Percentiles rank a stretch among this genome's conserved stretches.
Evolutionary conservation across 306 rosid genomes (phyloP).

Genomic region (Vigna trinervia): DNA sequence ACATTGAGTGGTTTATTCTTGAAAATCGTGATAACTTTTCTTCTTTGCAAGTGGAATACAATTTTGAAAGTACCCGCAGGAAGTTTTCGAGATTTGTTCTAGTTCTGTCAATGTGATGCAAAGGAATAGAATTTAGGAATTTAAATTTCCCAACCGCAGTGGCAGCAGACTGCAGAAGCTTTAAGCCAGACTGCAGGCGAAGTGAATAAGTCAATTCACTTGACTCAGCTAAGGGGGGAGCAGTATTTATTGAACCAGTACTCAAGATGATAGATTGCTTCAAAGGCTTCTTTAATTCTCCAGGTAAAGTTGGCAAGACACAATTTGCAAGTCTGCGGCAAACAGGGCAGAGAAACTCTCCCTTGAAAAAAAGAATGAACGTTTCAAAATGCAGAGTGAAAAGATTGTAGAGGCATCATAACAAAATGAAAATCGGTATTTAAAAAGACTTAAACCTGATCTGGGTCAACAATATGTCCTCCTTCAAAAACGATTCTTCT

Average conservation of each 20-base stretch:
- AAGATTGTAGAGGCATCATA: conserved; percentile 21
- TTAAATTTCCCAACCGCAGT: conserved; percentile 61
- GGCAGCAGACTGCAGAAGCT: conserved; percentile 76
- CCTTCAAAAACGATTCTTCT: conserved; percentile 98
- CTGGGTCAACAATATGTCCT: conserved; percentile 96
- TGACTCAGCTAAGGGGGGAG: conserved; percentile 44
- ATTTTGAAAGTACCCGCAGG: conserved; percentile 70
- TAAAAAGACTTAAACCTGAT: conserved; percentile 62
- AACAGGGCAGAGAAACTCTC: conserved; percentile 97
- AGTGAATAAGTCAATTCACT: conserved; percentile 55
- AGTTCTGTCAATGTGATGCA: conserved; percentile 50
- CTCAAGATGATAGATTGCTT: conserved; percentile 52
- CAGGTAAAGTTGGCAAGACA: conserved; percentile 76
- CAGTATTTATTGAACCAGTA: conserved; percentile 49
- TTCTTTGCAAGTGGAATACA: conserved; percentile 70
- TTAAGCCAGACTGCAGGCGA: conserved; percentile 65
- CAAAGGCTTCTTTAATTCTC: conserved; percentile 56
- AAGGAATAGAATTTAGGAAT: conserved; percentile 62
- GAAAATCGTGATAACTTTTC: conserved; percentile 61
- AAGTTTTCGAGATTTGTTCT: conserved; percentile 68
- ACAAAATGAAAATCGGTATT: conserved; percentile 10
- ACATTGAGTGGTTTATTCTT: conserved; percentile 72
- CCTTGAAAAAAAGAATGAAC: conserved; percentile 54
- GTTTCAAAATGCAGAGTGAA: conserved; percentile 11
- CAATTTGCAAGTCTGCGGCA: conserved; percentile 97